Conservation (phyloP, 768 basidiomycete species). For the Paxillus rubicundulus region DNA sequence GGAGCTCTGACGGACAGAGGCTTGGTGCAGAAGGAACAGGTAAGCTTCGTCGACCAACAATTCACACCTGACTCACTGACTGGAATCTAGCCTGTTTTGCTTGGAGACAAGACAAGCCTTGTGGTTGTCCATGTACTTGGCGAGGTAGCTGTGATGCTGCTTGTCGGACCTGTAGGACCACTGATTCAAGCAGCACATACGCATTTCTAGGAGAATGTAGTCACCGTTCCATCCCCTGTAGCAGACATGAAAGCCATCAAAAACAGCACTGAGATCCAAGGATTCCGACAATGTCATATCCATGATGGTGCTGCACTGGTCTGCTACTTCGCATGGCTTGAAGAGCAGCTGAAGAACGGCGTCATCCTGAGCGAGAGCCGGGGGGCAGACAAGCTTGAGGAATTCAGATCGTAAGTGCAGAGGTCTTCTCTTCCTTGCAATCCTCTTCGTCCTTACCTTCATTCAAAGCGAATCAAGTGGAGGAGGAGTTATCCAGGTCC, state of each 20-base stretch:
- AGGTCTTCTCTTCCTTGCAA: neutral
- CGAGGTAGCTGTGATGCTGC: slow-evolving; percentile 38
- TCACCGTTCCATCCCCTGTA: slow-evolving; percentile 66
- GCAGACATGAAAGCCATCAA: slow-evolving; percentile 81
- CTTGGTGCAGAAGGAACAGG: slow-evolving; percentile 33
- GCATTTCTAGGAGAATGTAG: slow-evolving; percentile 51
- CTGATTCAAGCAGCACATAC: neutral
- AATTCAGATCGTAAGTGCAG: slow-evolving; percentile 71
- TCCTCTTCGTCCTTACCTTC: neutral
- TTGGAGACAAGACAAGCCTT: slow-evolving; percentile 76
- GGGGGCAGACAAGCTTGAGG: slow-evolving; percentile 74
- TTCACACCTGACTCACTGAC: neutral
- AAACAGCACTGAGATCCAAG: slow-evolving; percentile 78
- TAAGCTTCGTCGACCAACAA: slow-evolving; percentile 3
- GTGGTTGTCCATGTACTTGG: slow-evolving; percentile 82
- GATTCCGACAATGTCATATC: slow-evolving; percentile 85
- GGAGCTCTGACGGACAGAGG: slow-evolving; percentile 43
- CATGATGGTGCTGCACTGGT: slow-evolving; percentile 87
- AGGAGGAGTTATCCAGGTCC: no score
- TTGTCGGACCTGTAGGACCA: neutral
- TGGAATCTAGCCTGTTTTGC: slow-evolving; percentile 59
- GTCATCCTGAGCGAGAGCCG: slow-evolving; percentile 71
- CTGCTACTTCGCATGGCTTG: slow-evolving; percentile 93
- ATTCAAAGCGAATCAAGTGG: slow-evolving; percentile 61
- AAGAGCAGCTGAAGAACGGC: slow-evolving; percentile 70